These are phyloP conservation scores for Cajanus cajan DNA, from an alignment of 306 rosid species.

Conservation along the genomic window DNA sequence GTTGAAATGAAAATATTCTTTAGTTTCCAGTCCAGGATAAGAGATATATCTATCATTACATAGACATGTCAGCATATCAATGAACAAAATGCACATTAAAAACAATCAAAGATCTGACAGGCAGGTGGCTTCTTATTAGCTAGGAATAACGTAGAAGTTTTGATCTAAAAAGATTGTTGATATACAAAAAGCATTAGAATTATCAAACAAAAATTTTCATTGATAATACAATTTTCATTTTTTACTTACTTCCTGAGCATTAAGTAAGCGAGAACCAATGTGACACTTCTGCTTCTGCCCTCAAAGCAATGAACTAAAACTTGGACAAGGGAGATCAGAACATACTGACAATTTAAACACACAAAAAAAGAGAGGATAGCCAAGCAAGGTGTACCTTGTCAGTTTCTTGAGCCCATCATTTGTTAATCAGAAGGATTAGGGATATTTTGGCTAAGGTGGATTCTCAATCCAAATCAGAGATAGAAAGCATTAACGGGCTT, in stretches of 20 bases:
- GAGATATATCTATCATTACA: not conserved
- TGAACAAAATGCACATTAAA: not conserved
- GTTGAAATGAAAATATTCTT: no score
- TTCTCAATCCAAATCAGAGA: not conserved
- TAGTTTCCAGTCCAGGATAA: no score
- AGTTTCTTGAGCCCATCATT: not conserved
- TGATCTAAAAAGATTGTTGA: not conserved
- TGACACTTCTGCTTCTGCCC: constrained; percentile 94
- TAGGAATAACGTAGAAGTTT: not conserved
- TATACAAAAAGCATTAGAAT: not conserved
- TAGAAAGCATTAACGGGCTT: not conserved
- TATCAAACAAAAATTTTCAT: no score
- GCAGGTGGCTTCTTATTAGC: not conserved
- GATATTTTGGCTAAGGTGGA: not conserved
- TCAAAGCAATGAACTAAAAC: constrained; percentile 96
- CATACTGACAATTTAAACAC: not conserved
- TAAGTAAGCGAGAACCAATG: constrained; percentile 85
- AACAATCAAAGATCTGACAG: not conserved
- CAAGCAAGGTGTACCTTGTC: not conserved
- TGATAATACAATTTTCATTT: constrained; percentile 16
- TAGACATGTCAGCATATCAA: constrained; percentile 2
- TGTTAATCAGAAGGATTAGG: not conserved
- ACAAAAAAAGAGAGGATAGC: not conserved
- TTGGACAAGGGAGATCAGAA: constrained; percentile 7
- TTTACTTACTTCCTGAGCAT: constrained; percentile 90